Conservation (phyloP, 768 basidiomycete genomes). For the Paxillus ammoniavirescens region DNA sequence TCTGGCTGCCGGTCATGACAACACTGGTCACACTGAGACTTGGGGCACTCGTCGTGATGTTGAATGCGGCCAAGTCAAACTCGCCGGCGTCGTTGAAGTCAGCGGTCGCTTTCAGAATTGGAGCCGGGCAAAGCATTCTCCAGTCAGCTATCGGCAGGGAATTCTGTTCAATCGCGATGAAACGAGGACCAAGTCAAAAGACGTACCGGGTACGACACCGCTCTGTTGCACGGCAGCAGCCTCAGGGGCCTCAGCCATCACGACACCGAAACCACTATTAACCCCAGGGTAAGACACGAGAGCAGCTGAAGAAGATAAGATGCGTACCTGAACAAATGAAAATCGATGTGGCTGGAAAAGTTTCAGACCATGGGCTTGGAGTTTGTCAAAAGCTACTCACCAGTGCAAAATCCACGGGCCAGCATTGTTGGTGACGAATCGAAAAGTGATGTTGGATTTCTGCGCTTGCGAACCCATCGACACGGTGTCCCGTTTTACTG, state of each 20-base stretch:
- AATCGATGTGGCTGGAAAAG: constrained; percentile 30
- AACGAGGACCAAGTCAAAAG: neutral
- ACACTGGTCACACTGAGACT: neutral
- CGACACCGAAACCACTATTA: constrained; percentile 29
- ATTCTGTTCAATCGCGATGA: neutral
- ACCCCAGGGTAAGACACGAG: constrained; percentile 3
- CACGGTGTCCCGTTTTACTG: constrained; percentile 34
- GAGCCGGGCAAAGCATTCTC: constrained; percentile 19
- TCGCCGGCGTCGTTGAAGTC: constrained; percentile 16
- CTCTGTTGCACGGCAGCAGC: constrained; percentile 17
- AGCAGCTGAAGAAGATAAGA: neutral
- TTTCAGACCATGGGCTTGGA: neutral
- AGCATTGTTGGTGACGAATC: constrained; percentile 65
- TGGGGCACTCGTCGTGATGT: neutral
- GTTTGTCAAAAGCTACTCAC: constrained; percentile 8
- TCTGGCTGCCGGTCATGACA: no score
- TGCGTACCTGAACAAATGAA: constrained; percentile 25
- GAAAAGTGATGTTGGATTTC: constrained; percentile 47
- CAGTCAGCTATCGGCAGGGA: constrained; percentile 12
- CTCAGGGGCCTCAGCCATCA: constrained; percentile 28
- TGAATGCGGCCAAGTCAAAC: constrained; percentile 16
- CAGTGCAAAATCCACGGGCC: constrained; percentile 59
- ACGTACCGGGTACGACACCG: constrained; percentile 19
- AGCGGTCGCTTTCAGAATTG: constrained; percentile 14
- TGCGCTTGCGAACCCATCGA: constrained; percentile 33